Conservation (phyloP, 2,329 filamentous ascomycete genomes). For the Tetracladium maxilliforme region DNA sequence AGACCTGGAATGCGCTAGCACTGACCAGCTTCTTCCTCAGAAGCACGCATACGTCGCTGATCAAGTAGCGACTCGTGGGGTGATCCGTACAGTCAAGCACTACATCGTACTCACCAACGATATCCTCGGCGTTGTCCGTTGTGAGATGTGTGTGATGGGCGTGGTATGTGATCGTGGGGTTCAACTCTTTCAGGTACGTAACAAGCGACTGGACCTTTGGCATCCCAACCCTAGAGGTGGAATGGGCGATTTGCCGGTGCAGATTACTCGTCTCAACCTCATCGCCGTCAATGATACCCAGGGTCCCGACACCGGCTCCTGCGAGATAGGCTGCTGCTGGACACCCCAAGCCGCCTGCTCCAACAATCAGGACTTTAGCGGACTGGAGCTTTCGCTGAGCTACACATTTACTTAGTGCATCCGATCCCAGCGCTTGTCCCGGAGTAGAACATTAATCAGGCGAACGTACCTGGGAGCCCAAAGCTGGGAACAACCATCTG, state of each 20-base stretch:
- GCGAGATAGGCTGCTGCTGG: slow-evolving; percentile 88
- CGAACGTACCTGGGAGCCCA: slow-evolving; percentile 55
- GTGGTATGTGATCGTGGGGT: slow-evolving; percentile 53
- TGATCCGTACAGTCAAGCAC: slow-evolving; percentile 94
- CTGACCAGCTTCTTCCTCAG: slow-evolving; percentile 70
- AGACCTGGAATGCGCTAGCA: slow-evolving; percentile 75
- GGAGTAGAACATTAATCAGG: slow-evolving; percentile 1
- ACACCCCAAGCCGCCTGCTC: slow-evolving; percentile 80
- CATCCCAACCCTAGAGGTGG: slow-evolving; percentile 53
- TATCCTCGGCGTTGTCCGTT: slow-evolving; percentile 48
- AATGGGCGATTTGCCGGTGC: slow-evolving; percentile 81
- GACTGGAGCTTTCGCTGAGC: slow-evolving; percentile 63
- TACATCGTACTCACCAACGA: slow-evolving; percentile 61
- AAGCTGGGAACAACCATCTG: slow-evolving; percentile 81
- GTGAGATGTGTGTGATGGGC: slow-evolving; percentile 50
- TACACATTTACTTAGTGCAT: slow-evolving; percentile 14
- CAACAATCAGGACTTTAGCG: slow-evolving; percentile 65
- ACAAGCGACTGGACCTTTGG: slow-evolving; percentile 71
- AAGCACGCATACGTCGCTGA: slow-evolving; percentile 79
- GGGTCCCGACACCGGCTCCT: slow-evolving; percentile 68
- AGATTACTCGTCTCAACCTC: slow-evolving; percentile 80
- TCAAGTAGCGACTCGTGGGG: slow-evolving; percentile 78
- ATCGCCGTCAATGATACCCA: slow-evolving; percentile 83
- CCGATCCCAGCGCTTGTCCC: slow-evolving; percentile 1
- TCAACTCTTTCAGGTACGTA: slow-evolving; percentile 49